A percentile compares a stretch with the other conserved stretches of the same genome.
Evolutionary conservation across 1,284 basidiomycete genomes (phyloP).

Genomic region (Phenoliferia sp.): DNA sequence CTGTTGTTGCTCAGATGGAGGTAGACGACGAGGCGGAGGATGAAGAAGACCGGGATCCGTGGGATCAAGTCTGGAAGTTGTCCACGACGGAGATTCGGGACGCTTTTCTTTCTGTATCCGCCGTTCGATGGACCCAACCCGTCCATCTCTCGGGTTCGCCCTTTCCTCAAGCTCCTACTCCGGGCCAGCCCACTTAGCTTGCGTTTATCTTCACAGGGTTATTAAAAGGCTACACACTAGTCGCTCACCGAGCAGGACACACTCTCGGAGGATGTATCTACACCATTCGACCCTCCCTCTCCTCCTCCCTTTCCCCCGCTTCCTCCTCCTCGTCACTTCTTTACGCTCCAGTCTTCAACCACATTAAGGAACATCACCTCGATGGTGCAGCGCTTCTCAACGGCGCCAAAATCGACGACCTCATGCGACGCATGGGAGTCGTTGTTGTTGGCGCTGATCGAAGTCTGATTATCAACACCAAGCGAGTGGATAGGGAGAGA

Average conservation of each 20-base stretch:
- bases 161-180: background rate
- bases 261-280: constrained; percentile 95
- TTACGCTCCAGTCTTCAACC: constrained; percentile 94
- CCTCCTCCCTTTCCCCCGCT: constrained; percentile 55
- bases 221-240: constrained; percentile 86
- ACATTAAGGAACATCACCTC: constrained; percentile 91
- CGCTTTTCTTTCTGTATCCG: constrained; percentile 87
- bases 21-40: constrained; percentile 43
- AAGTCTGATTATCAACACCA: constrained; percentile 71
- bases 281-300: constrained; percentile 67
- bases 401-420: constrained; percentile 60
- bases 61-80: constrained; percentile 28
- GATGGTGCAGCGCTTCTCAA: constrained; percentile 82
- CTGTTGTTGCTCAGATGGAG: constrained; percentile 57
- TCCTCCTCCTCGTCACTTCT: constrained; percentile 84
- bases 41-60: constrained; percentile 31
- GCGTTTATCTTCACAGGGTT: constrained; percentile 54
- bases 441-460: constrained; percentile 91
- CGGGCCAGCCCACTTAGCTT: background rate
- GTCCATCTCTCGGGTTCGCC: constrained; percentile 82
- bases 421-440: constrained; percentile 79
- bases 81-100: constrained; percentile 28
- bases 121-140: constrained; percentile 90
- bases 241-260: constrained; percentile 93
- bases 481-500: constrained; percentile 85